phyloP scores from a whole-genome alignment of 768 basidiomycete species.

The Serendipita sp. region DNA sequence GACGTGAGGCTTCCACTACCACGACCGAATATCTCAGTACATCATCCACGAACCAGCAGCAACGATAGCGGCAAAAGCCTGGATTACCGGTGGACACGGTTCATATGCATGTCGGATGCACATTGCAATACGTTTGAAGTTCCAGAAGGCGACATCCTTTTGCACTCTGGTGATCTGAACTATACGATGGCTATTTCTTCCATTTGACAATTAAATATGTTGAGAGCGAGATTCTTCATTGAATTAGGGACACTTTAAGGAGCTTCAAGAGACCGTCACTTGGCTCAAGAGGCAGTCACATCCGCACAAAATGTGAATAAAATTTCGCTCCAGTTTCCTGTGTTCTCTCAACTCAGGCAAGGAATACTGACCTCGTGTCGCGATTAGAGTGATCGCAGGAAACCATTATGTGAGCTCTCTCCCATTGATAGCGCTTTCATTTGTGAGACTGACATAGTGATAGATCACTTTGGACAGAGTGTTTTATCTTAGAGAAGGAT shows the following conservation, averaged over 20 bases:
- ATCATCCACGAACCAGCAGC: neutral
- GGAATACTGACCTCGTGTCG: neutral
- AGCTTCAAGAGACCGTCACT: neutral
- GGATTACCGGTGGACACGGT: conserved; percentile 9
- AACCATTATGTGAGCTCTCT: conserved; percentile 9
- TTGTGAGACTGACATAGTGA: too few relatives aligned
- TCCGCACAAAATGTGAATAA: conserved; percentile 9
- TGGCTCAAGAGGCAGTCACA: conserved; percentile 9
- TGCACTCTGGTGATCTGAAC: conserved; percentile 14
- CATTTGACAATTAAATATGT: too few relatives aligned
- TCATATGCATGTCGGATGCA: conserved; percentile 13
- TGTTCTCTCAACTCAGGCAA: too few relatives aligned
- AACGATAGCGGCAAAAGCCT: neutral
- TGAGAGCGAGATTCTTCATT: too few relatives aligned
- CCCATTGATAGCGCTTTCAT: too few relatives aligned
- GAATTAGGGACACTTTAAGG: neutral
- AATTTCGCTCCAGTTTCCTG: too few relatives aligned
- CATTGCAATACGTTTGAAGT: conserved; percentile 12
- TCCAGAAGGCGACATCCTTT: conserved; percentile 13
- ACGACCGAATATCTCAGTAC: neutral
- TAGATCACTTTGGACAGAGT: neutral
- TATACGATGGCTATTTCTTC: neutral
- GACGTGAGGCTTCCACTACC: conserved; percentile 9
- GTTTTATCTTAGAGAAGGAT: neutral
- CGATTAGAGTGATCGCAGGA: conserved; percentile 10